Percentiles rank a stretch among this genome's conserved stretches.
phyloP scores from a whole-genome alignment of 306 rosid species.

The Elaeagnus macrophylla region DNA sequence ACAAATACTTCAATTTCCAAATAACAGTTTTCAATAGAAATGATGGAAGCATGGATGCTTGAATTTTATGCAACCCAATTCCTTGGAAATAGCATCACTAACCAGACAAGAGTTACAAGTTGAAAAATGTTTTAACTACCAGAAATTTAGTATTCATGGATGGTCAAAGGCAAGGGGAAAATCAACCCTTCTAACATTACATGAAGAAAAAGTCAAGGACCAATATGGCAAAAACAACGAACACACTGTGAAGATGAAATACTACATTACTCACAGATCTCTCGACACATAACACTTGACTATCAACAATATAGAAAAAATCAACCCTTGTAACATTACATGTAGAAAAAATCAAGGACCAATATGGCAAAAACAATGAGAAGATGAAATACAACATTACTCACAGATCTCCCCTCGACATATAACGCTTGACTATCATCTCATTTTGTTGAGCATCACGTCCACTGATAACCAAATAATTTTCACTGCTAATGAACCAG shows the following conservation, averaged over 20 bases:
- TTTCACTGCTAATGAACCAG: conserved; percentile 97
- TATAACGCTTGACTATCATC: conserved; percentile 97
- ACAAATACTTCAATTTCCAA: too few species aligned
- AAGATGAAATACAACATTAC: conserved; percentile 28
- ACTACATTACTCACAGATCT: conserved; percentile 73
- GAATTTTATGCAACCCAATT: conserved; percentile 4
- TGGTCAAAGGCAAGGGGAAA: not conserved
- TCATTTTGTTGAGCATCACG: conserved; percentile 99
- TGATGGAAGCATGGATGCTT: not conserved
- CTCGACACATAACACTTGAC: conserved; percentile 96
- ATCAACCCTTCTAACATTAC: not conserved
- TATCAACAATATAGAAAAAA: conserved; percentile 29
- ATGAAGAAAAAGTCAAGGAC: not conserved
- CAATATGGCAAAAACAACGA: too few species aligned
- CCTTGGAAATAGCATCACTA: not conserved
- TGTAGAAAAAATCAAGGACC: not conserved
- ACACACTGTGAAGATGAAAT: conserved; percentile 6
- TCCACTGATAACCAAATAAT: conserved; percentile 95
- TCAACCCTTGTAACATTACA: not conserved
- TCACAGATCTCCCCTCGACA: conserved; percentile 98
- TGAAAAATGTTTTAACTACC: not conserved
- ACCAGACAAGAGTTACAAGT: not conserved
- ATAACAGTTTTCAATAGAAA: too few species aligned
- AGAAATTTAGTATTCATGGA: not conserved
- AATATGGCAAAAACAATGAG: not conserved